Base-by-base conservation (phyloP, 2,329 filamentous ascomycete species). In the Fonsecaea erecta region DNA sequence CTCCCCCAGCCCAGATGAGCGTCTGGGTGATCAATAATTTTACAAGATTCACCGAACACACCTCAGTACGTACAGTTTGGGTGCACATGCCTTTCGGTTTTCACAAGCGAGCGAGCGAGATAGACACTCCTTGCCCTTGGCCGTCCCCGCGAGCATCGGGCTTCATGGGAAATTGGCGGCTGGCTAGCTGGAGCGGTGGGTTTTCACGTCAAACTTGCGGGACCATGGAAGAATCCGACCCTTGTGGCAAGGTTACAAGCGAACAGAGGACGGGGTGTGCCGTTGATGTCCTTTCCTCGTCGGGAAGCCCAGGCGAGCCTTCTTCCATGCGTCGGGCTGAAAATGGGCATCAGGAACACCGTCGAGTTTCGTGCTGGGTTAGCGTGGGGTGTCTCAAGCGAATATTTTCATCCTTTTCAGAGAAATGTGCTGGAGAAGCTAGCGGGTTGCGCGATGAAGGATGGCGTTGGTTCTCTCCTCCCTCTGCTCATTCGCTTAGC, bases 141-240 rank as follows among this genome's bases (percentile, higher is more conserved):
- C 48, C 51, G 7, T 32, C 3, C 21, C 9, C 11, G 43, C 21
- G 43, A 48, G 43, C 12, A 48, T 48, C 18, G 43, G 43, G 43
- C 43, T 48, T 34, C 12, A 32, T 30, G n/a, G n/a, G 8, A 34
- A 34, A n/a, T n/a, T 53, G 30, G 51, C 26, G 51, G 51, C 57
- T 58, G 55, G 60, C 60, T 56, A 51, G 60, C 60, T 56, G 52
- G 43, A 62, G 52, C 12, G 32, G 52, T 18, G 26, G 26, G n/a
- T 37, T 35, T 62, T 62, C 35, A 62, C 60, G 52, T 62, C 52
- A 62, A 62, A 56, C 21, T 16, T 60, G 7, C 6, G n/a, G 28
- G 9, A 21, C 18, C 35, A 40, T 48, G 55, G 51, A 16, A 43
- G 12, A 53, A 26, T 26, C 48, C 46, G 58, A 43, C 48, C 18